Evolutionary conservation across 2,329 filamentous ascomycete genomes (phyloP).

Genomic region (Immersiporthe knoxdaviesiana): DNA sequence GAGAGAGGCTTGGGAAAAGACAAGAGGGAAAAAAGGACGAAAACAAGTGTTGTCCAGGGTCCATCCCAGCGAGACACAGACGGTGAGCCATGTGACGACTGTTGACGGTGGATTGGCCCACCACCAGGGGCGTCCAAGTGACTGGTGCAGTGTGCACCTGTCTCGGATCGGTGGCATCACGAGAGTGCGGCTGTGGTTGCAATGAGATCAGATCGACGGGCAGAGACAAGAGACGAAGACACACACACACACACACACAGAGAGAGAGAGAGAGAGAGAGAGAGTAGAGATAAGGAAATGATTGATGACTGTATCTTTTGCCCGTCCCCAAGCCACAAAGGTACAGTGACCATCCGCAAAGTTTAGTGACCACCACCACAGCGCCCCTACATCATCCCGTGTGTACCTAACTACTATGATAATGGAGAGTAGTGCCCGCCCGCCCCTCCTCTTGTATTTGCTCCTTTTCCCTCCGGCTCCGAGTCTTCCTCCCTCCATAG

Average conservation of each 20-base stretch:
- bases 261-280: neutral
- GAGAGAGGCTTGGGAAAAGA: neutral
- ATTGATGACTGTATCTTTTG: neutral
- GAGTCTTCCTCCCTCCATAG: neutral
- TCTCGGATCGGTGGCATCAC: conserved; percentile 15
- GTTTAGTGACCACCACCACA: too few species aligned
- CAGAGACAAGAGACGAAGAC: too few species aligned
- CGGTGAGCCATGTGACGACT: conserved; percentile 12
- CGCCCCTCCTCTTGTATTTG: too few species aligned
- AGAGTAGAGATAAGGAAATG: neutral
- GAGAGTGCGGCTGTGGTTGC: conserved; percentile 14
- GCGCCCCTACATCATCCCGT: too few species aligned
- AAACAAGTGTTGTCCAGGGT: neutral
- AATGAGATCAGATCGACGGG: conserved; percentile 4
- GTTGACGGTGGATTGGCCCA: conserved; percentile 11
- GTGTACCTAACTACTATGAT: too few species aligned
- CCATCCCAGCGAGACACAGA: neutral
- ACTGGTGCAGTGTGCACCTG: conserved; percentile 10
- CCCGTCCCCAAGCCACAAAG: neutral
- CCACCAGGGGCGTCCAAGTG: conserved; percentile 9
- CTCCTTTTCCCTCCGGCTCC: neutral
- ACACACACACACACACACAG: too few species aligned
- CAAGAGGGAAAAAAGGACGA: too few species aligned
- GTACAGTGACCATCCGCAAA: neutral
- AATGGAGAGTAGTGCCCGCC: neutral